A percentile compares a stretch with the other conserved stretches of the same genome.
Evolutionary conservation across 2,329 filamentous ascomycete species (phyloP).

Genomic region (Ophiostoma tasmaniense): DNA sequence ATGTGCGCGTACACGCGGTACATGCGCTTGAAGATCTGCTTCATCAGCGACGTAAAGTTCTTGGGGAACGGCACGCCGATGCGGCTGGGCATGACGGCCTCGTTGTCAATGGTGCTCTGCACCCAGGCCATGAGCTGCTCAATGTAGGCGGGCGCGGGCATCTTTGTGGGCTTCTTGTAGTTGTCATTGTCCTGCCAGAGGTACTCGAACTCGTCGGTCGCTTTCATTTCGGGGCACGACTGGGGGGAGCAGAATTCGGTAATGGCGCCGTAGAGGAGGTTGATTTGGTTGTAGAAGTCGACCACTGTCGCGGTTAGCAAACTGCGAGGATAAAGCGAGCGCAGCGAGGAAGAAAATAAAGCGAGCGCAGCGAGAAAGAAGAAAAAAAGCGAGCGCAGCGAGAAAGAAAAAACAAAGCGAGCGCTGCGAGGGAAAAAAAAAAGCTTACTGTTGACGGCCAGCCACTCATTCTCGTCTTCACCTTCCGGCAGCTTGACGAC

Average conservation of each 20-base stretch:
- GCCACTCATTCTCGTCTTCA: conserved; percentile 95
- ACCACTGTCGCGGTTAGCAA: conserved; percentile 58
- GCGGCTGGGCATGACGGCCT: conserved; percentile 86
- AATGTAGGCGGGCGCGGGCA: conserved; percentile 94
- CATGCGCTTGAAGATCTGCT: conserved; percentile 97
- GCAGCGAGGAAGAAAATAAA: neutral
- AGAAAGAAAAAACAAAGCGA: neutral
- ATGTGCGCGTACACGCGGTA: conserved; percentile 99
- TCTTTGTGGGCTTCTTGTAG: conserved; percentile 94
- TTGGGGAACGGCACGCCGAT: conserved; percentile 95
- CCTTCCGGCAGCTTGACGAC: conserved; percentile 95
- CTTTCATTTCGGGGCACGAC: conserved; percentile 98
- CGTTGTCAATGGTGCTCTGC: conserved; percentile 90
- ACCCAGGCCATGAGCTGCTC: conserved; percentile 98
- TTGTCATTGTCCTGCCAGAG: conserved; percentile 95
- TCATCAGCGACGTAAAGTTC: conserved; percentile 76
- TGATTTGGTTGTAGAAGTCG: conserved; percentile 99
- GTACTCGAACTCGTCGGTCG: conserved; percentile 99
- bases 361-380: neutral
- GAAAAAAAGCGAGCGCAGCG: neutral
- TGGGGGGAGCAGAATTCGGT: conserved; percentile 98
- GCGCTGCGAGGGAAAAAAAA: neutral
- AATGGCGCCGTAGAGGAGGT: conserved; percentile 95
- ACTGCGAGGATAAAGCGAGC: neutral
- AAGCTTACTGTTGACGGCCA: conserved; percentile 83